Percentiles rank a stretch among this genome's conserved stretches.
phyloP scores from a whole-genome alignment of 2,329 filamentous ascomycete species.

The Beauveria australis region DNA sequence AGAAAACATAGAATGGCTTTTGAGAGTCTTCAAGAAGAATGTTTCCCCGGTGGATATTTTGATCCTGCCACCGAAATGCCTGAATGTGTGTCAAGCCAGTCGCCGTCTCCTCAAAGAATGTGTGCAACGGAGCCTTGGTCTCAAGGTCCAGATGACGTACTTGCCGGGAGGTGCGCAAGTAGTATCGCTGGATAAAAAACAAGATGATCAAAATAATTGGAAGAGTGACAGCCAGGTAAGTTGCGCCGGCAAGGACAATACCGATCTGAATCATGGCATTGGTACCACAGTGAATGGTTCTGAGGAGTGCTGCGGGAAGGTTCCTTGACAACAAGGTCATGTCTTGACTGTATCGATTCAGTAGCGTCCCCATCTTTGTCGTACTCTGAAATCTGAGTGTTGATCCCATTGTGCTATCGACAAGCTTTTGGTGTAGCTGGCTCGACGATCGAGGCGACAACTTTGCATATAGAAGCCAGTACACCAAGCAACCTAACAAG shows the following conservation, averaged over 20 bases:
- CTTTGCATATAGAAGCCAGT: background rate
- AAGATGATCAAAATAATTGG: background rate
- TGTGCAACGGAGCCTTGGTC: background rate
- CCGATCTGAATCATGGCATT: background rate
- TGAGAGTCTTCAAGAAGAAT: background rate
- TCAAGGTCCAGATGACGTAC: background rate
- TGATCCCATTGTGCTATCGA: background rate
- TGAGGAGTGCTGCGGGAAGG: background rate
- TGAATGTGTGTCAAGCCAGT: background rate
- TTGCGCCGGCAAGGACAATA: background rate
- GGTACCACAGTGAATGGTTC: background rate
- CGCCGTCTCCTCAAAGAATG: background rate
- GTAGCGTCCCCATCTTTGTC: background rate
- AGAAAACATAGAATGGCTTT: background rate
- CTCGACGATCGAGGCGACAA: background rate
- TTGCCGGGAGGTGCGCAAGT: background rate
- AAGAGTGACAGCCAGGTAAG: background rate
- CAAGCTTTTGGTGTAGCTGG: background rate
- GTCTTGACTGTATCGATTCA: slow-evolving; percentile 2
- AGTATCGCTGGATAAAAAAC: background rate
- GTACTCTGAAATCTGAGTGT: background rate
- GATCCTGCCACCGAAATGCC: background rate
- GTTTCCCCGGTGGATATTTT: background rate
- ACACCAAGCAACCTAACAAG: background rate
- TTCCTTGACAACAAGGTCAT: background rate